Evolutionary conservation across 129 eudicot species (phyloP).

Genomic region (Flaveria trinervia): DNA sequence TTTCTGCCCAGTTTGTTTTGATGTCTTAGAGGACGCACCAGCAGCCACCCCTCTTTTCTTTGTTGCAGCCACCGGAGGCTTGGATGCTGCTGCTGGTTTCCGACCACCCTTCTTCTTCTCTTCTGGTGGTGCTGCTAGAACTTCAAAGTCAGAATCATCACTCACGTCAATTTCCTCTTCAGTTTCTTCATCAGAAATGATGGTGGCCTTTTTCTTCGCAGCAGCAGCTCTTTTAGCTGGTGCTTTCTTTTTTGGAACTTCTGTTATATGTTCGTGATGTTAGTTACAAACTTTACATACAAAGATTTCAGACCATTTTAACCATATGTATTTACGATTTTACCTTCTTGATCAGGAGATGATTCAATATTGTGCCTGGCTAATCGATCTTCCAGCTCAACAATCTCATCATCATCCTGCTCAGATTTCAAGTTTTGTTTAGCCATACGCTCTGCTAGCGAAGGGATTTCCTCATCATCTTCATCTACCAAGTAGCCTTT

Average conservation of each 20-base stretch:
- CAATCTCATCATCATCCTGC: slow-evolving; percentile 51
- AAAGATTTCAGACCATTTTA: background rate
- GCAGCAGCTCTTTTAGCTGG: slow-evolving; percentile 56
- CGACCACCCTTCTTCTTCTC: slow-evolving; percentile 58
- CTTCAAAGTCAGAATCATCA: slow-evolving; percentile 52
- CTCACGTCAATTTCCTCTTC: slow-evolving; percentile 42
- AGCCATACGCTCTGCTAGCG: slow-evolving; percentile 64
- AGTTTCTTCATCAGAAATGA: slow-evolving; percentile 50
- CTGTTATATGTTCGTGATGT: slow-evolving; percentile 23
- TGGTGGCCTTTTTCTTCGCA: slow-evolving; percentile 49
- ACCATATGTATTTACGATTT: background rate
- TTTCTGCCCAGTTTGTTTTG: slow-evolving; percentile 46
- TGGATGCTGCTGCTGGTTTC: slow-evolving; percentile 54
- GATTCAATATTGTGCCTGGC: slow-evolving; percentile 78
- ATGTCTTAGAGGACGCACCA: slow-evolving; percentile 11
- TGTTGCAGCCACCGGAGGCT: slow-evolving; percentile 50
- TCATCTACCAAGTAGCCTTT: slow-evolving; percentile 42
- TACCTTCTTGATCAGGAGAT: slow-evolving; percentile 84
- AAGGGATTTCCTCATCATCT: slow-evolving; percentile 49
- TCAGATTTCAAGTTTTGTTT: slow-evolving; percentile 36
- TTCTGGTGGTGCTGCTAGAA: slow-evolving; percentile 31
- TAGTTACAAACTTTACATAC: background rate
- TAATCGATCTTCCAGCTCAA: slow-evolving; percentile 58
- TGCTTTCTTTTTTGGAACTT: slow-evolving; percentile 49
- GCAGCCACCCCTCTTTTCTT: slow-evolving; percentile 75